phyloP scores from a whole-genome alignment of 768 basidiomycete genomes.

The Exidia glandulosa region DNA sequence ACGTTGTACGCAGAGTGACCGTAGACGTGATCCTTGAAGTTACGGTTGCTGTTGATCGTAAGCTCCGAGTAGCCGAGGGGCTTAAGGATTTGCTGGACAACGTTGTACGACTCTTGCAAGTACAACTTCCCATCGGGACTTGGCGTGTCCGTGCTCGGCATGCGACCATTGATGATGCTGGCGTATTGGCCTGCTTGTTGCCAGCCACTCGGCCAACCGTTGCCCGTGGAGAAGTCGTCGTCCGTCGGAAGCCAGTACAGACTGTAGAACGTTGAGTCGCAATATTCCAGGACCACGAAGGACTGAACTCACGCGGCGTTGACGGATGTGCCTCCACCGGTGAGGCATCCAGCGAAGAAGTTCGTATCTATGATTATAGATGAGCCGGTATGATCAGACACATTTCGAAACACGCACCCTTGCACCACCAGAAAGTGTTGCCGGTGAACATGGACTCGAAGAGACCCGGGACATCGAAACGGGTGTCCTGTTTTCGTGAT shows the following conservation, averaged over 20 bases:
- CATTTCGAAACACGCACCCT: conserved; percentile 24
- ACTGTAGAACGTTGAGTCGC: conserved; percentile 7
- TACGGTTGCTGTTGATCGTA: conserved; percentile 45
- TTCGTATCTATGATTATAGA: conserved; percentile 34
- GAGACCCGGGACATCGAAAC: conserved; percentile 54
- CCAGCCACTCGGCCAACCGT: conserved; percentile 50
- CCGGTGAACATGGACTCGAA: conserved; percentile 59
- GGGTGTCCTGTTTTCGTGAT: conserved; percentile 35
- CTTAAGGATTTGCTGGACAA: conserved; percentile 33
- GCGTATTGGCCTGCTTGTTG: conserved; percentile 40
- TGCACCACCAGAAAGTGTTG: conserved; percentile 51
- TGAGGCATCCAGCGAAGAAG: conserved; percentile 51
- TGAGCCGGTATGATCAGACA: not conserved
- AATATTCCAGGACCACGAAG: not conserved
- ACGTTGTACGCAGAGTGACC: conserved; percentile 39
- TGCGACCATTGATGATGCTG: conserved; percentile 33
- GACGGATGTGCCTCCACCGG: conserved; percentile 53
- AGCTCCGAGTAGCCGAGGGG: conserved; percentile 39
- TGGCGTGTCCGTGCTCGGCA: conserved; percentile 47
- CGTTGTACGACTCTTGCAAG: conserved; percentile 36
- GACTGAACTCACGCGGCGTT: conserved; percentile 45
- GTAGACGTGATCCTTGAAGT: conserved; percentile 47
- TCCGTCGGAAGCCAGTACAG: conserved; percentile 46
- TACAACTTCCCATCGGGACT: conserved; percentile 52
- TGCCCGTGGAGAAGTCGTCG: conserved; percentile 36